Percentiles rank a stretch among this genome's conserved stretches.
phyloP scores from a whole-genome alignment of 768 basidiomycete species.

The Suillus decipiens region DNA sequence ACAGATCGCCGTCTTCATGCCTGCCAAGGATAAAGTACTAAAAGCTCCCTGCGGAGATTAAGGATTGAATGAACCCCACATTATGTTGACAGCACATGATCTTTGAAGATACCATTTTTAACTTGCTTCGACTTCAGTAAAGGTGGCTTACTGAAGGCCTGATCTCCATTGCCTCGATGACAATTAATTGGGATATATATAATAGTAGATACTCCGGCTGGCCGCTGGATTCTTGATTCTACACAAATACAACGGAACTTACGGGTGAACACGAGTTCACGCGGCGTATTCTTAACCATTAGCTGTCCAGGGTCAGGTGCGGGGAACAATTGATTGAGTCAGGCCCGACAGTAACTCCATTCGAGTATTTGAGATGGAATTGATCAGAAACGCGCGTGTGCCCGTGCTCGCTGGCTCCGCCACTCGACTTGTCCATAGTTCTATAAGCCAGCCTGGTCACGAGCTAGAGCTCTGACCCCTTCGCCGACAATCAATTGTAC shows the following conservation, averaged over 20 bases:
- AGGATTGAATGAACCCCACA: conserved; percentile 4
- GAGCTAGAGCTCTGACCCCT: no score
- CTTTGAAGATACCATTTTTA: not conserved
- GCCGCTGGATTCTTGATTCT: not conserved
- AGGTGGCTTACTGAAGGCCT: not conserved
- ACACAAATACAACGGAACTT: not conserved
- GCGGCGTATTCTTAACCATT: not conserved
- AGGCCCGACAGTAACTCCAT: no score
- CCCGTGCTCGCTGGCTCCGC: no score
- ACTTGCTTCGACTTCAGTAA: not conserved
- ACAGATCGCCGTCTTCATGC: not conserved
- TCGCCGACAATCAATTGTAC: not conserved
- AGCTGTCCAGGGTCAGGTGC: not conserved
- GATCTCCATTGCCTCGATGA: not conserved
- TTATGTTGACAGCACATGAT: not conserved
- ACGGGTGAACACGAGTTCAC: not conserved
- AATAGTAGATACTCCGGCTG: not conserved
- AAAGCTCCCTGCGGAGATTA: not conserved
- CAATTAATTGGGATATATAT: not conserved
- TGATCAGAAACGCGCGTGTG: no score
- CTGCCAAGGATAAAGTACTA: not conserved
- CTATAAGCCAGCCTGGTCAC: no score
- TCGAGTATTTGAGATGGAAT: no score
- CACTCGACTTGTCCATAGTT: no score
- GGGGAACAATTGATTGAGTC: no score